A percentile compares a stretch with the other conserved stretches of the same genome.
Evolutionary conservation across 768 basidiomycete species (phyloP).

Genomic region (Lepiota subincarnata): DNA sequence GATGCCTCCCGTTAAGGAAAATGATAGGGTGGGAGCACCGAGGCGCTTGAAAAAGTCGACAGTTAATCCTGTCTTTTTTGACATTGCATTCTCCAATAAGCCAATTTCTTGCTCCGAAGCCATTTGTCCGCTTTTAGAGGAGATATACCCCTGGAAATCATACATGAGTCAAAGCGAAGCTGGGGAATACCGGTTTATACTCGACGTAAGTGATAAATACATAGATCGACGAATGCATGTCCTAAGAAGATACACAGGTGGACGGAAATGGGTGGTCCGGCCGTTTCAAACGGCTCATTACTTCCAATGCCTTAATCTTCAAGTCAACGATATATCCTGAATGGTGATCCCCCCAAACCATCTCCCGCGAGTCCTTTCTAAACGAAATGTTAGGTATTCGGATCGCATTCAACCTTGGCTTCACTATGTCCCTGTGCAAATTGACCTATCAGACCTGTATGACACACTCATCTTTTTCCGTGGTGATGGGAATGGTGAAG

Average conservation of each 20-base stretch:
- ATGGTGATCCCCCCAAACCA: conserved; percentile 39
- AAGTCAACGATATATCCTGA: conserved; percentile 73
- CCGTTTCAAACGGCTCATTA: conserved; percentile 64
- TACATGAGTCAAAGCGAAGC: conserved; percentile 43
- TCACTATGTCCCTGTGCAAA: conserved; percentile 67
- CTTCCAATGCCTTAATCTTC: conserved; percentile 59
- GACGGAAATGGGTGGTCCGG: conserved; percentile 69
- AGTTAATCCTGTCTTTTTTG: conserved; percentile 54
- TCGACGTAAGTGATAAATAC: conserved; percentile 41
- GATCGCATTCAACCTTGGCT: conserved; percentile 65
- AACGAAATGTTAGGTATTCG: conserved; percentile 38
- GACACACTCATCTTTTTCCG: conserved; percentile 73
- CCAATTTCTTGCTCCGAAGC: conserved; percentile 37
- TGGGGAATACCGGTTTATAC: conserved; percentile 55
- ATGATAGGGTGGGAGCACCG: conserved; percentile 31
- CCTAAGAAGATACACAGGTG: conserved; percentile 28
- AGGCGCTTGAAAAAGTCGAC: conserved; percentile 29
- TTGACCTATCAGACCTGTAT: conserved; percentile 61
- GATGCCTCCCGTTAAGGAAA: conserved; percentile 22
- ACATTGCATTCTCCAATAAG: conserved; percentile 52
- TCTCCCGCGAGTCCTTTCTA: not conserved
- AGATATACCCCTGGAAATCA: conserved; percentile 47
- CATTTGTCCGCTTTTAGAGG: conserved; percentile 39
- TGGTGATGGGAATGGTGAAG: conserved; percentile 47
- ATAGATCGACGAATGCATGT: not conserved